Percentiles rank a stretch among this genome's conserved stretches.
Conservation (phyloP, 371 early-diverging fungal genomes). For the Encephalitozoon romaleae region DNA sequence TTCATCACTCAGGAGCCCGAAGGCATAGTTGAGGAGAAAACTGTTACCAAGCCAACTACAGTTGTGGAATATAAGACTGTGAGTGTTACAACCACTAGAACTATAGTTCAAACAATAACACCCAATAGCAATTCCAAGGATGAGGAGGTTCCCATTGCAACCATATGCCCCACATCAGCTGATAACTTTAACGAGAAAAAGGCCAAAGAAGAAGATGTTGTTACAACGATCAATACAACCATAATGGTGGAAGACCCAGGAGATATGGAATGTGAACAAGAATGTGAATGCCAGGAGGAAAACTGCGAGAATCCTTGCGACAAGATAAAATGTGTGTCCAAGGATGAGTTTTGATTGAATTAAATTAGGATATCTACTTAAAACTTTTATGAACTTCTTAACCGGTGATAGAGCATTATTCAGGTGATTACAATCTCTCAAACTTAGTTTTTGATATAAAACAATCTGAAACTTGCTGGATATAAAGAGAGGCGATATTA, state of each 20-base stretch:
- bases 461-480: not conserved
- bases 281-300: slow-evolving; percentile 30
- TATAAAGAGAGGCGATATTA: not conserved
- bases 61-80: slow-evolving; percentile 17
- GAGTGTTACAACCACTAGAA: slow-evolving; percentile 7
- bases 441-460: slow-evolving; percentile 3
- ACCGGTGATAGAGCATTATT: too few relatives aligned
- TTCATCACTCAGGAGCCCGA: not conserved
- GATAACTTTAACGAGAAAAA: not conserved
- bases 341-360: slow-evolving; percentile 2
- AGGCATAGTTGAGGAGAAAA: not conserved
- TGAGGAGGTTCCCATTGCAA: not conserved
- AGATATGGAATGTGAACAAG: slow-evolving; percentile 41
- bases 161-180: not conserved
- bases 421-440: not conserved
- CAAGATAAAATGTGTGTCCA: slow-evolving; percentile 32
- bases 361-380: slow-evolving; percentile 3
- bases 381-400: not conserved
- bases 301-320: slow-evolving; percentile 42
- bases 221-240: slow-evolving; percentile 22
- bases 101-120: not conserved
- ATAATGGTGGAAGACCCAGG: slow-evolving; percentile 25
- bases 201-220: not conserved
- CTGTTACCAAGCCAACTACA: not conserved
- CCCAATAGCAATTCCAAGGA: not conserved